phyloP scores from a whole-genome alignment of 305 asterid genomes.

The Fraxinus paxiana region DNA sequence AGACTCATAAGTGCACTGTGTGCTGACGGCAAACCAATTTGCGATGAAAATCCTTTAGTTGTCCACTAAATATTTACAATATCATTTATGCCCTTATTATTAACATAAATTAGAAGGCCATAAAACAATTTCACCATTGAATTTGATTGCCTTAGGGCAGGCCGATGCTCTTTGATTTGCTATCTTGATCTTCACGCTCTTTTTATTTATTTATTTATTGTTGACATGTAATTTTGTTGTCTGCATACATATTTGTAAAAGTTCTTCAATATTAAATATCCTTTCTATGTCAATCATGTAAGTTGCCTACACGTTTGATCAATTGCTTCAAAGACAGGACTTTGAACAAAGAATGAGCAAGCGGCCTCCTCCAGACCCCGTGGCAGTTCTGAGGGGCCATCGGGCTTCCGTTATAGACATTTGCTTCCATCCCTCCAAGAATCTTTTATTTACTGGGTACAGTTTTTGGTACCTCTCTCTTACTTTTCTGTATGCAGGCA shows the following conservation, averaged over 20 bases:
- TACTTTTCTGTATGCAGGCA: not conserved
- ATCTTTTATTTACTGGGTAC: conserved; percentile 62
- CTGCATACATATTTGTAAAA: not conserved
- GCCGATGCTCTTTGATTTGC: not conserved
- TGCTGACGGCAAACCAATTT: not conserved
- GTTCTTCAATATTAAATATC: not conserved
- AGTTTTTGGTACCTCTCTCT: not conserved
- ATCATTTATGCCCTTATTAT: not conserved
- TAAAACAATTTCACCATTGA: not conserved
- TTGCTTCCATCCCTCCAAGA: conserved; percentile 69
- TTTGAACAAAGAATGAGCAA: conserved; percentile 22
- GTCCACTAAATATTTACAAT: not conserved
- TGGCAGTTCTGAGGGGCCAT: conserved; percentile 45
- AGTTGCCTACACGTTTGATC: conserved; percentile 10
- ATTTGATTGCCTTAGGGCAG: not conserved
- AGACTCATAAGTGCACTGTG: not conserved
- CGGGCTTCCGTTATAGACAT: conserved; percentile 77
- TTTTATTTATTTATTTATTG: not conserved
- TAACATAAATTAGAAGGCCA: not conserved
- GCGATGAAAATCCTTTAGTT: not conserved
- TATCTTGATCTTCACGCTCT: not conserved
- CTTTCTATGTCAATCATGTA: not conserved
- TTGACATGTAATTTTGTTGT: not conserved
- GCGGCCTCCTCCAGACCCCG: conserved; percentile 37
- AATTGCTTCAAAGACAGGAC: conserved; percentile 1